These are phyloP conservation scores for Physcomitrium patens DNA, from an alignment of 225 moss, liverwort and hornwort species.

Conservation along the genomic window DNA sequence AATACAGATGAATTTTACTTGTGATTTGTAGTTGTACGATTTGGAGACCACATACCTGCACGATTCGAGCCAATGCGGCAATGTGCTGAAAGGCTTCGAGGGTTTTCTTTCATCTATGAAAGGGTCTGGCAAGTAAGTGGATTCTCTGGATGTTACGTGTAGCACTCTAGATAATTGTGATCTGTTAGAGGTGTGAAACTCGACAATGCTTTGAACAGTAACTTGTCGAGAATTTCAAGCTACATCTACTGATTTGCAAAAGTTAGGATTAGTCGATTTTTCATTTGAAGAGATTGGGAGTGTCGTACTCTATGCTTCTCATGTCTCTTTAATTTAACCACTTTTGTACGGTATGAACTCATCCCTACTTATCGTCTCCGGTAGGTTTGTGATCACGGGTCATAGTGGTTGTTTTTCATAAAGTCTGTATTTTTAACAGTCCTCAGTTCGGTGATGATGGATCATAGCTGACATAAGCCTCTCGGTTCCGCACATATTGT, in stretches of 20 bases:
- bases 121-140: constrained; percentile 60
- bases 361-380: background rate
- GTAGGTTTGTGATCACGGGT: background rate
- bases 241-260: background rate
- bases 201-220: background rate
- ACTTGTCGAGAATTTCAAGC: background rate
- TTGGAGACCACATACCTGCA: constrained; percentile 72
- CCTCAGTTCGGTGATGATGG: constrained; percentile 11
- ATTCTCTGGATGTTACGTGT: background rate
- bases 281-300: background rate
- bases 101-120: constrained; percentile 67
- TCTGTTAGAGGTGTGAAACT: background rate
- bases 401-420: background rate
- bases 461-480: background rate
- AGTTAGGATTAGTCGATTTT: background rate
- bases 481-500: background rate
- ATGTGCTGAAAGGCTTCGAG: constrained; percentile 79
- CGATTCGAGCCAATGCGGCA: constrained; percentile 69
- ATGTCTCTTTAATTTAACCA: background rate
- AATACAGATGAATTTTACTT: constrained; percentile 27
- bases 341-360: background rate
- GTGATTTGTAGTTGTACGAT: constrained; percentile 56
- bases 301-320: background rate
- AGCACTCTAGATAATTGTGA: background rate
- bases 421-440: background rate